Conservation (phyloP, 2,329 filamentous ascomycete species). For the Didymella sp. region DNA sequence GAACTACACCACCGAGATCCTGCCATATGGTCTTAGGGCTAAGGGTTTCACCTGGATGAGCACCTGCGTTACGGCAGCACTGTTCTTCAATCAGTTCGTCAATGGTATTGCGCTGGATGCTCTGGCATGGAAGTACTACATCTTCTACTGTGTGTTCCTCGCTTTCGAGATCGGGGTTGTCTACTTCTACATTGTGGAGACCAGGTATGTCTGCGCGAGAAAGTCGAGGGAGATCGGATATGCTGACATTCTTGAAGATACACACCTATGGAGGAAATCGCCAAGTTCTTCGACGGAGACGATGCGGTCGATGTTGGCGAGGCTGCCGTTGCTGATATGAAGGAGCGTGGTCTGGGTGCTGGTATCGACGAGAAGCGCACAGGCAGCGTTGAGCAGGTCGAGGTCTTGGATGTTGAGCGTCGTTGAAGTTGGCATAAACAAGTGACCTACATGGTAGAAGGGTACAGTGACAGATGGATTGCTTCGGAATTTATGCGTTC, state of each 20-base stretch:
- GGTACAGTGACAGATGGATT: too few relatives aligned
- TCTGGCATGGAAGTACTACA: neutral
- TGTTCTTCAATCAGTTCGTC: neutral
- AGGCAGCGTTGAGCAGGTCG: neutral
- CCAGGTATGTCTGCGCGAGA: neutral
- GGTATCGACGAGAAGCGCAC: neutral
- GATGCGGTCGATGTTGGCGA: neutral
- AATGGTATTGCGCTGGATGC: neutral
- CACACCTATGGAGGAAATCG: neutral
- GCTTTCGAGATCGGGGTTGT: neutral
- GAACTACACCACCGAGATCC: neutral
- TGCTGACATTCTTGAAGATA: neutral
- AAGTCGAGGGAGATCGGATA: neutral
- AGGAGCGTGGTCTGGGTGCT: neutral
- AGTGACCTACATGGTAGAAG: too few relatives aligned
- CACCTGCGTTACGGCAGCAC: neutral
- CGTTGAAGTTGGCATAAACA: too few relatives aligned
- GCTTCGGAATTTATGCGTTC: too few relatives aligned
- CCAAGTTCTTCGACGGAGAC: neutral
- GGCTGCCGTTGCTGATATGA: neutral
- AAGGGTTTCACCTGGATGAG: neutral
- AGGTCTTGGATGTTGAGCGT: too few relatives aligned
- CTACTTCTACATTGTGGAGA: neutral
- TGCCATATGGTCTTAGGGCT: neutral
- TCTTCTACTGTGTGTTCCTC: neutral